A percentile compares a stretch with the other conserved stretches of the same genome.
Evolutionary conservation across 225 moss, liverwort and hornwort species (phyloP).

Genomic region (Bryum argenteum): DNA sequence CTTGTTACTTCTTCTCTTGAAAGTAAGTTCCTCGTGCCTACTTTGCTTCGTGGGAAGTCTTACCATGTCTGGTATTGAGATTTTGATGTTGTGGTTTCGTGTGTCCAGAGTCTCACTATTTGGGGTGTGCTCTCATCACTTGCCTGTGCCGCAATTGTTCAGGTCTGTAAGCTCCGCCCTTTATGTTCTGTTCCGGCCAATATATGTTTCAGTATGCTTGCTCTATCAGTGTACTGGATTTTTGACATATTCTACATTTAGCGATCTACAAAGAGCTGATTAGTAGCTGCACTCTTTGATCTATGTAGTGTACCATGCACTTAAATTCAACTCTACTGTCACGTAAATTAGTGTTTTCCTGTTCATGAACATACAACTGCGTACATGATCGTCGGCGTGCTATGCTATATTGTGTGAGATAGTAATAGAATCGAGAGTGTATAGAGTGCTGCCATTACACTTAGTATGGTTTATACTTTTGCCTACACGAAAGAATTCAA

Average conservation of each 20-base stretch:
- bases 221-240: conserved; percentile 3
- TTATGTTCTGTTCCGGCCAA: conserved; percentile 2
- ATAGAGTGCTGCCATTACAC: too few relatives aligned
- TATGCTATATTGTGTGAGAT: too few relatives aligned
- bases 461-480: too few relatives aligned
- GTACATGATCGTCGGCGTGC: too few relatives aligned
- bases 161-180: conserved; percentile 51
- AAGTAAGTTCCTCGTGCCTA: conserved; percentile 52
- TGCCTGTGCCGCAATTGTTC: conserved; percentile 79
- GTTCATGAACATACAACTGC: too few relatives aligned
- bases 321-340: too few relatives aligned
- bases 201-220: background rate
- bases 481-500: too few relatives aligned
- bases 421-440: too few relatives aligned
- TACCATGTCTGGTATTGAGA: background rate
- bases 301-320: too few relatives aligned
- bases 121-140: conserved; percentile 79
- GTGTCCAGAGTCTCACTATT: conserved; percentile 67
- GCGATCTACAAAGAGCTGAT: background rate
- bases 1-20: conserved; percentile 82
- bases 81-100: background rate
- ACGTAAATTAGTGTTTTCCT: too few relatives aligned
- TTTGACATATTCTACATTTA: conserved; percentile 15
- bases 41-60: conserved; percentile 11
- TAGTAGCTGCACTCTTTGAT: background rate